phyloP scores from a whole-genome alignment of 225 moss, liverwort and hornwort species.

The Pseudisothecium myosuroides region DNA sequence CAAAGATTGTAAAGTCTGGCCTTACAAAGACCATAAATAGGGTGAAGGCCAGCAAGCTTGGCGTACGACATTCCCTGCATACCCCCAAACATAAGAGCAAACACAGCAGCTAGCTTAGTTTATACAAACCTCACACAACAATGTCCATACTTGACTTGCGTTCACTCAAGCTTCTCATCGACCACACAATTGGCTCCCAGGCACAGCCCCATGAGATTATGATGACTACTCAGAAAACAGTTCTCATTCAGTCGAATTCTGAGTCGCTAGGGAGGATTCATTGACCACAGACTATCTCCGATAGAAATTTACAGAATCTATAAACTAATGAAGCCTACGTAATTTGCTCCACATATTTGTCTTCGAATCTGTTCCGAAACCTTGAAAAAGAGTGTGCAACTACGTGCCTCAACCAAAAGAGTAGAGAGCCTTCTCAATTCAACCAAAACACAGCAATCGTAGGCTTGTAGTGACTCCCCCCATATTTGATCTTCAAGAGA shows the following conservation, averaged over 20 bases:
- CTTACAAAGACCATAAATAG: constrained; percentile 94
- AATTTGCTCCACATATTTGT: background rate
- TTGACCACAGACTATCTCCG: background rate
- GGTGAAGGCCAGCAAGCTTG: constrained; percentile 91
- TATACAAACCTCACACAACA: background rate
- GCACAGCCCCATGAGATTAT: background rate
- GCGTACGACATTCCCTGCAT: constrained; percentile 89
- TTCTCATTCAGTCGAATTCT: background rate
- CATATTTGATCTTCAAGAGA: background rate
- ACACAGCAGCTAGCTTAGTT: background rate
- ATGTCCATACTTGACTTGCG: background rate
- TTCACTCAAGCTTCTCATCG: background rate
- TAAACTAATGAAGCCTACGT: background rate
- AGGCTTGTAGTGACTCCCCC: background rate
- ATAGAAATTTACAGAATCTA: background rate
- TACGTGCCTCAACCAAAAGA: background rate
- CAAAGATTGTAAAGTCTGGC: background rate
- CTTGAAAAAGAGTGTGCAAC: background rate
- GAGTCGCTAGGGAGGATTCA: background rate
- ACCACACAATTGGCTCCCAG: background rate
- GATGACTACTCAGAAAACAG: background rate
- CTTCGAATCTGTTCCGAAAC: background rate
- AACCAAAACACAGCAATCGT: background rate
- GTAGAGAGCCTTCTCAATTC: background rate
- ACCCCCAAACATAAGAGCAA: background rate